A percentile compares a stretch with the other conserved stretches of the same genome.
Conservation (phyloP, 805 yeast species). For the Tetrapisispora namnaoensis region DNA sequence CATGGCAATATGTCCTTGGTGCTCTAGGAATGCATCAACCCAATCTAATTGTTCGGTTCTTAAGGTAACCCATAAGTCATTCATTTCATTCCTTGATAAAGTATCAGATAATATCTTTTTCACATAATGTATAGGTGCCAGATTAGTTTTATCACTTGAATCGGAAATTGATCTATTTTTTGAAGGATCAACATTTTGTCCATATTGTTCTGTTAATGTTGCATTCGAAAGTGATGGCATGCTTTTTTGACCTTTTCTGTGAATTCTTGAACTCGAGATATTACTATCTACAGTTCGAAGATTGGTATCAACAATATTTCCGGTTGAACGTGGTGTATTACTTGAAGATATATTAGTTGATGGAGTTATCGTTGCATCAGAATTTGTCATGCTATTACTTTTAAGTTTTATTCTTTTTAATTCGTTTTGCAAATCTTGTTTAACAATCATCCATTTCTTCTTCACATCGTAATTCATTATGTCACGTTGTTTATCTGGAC, state of each 20-base stretch:
- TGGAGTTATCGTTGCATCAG: neutral
- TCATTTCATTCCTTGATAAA: conserved; percentile 60
- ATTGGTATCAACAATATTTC: neutral
- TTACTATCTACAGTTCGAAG: neutral
- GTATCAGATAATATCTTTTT: conserved; percentile 60
- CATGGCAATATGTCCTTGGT: conserved; percentile 75
- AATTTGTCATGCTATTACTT: neutral
- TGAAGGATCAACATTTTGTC: conserved; percentile 2
- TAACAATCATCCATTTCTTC: conserved; percentile 85
- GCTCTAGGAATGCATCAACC: conserved; percentile 67
- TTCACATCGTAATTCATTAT: conserved; percentile 65
- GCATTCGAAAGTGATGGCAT: neutral
- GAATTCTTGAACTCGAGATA: neutral
- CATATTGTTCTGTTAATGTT: neutral
- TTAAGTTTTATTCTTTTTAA: conserved; percentile 39
- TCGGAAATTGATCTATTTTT: conserved; percentile 17
- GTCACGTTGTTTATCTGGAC: conserved; percentile 65
- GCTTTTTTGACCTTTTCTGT: conserved; percentile 1
- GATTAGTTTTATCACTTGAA: conserved; percentile 26
- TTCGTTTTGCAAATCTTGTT: conserved; percentile 78
- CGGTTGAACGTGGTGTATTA: neutral
- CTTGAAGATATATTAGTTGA: neutral
- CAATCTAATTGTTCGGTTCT: conserved; percentile 82
- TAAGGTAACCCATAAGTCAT: conserved; percentile 80
- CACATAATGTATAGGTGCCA: conserved; percentile 69